phyloP scores from a whole-genome alignment of 2,329 filamentous ascomycete species.

The Pseudonectria buxi region DNA sequence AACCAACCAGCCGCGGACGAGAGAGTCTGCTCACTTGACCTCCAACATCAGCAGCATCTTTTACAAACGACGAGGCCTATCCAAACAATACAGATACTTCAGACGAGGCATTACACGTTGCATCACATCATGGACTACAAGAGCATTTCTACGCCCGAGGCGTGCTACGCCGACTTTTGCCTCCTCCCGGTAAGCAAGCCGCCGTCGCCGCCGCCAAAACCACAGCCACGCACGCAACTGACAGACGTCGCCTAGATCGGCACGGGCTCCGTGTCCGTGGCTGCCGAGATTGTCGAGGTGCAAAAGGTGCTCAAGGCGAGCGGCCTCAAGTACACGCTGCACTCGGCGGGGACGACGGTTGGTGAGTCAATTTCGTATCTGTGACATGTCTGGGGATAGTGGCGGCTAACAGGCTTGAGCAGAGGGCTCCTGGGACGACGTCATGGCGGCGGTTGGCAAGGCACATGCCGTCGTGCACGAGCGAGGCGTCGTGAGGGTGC shows the following conservation, averaged over 20 bases:
- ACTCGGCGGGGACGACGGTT: slow-evolving; percentile 87
- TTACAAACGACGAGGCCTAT: background rate
- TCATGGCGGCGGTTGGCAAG: slow-evolving; percentile 80
- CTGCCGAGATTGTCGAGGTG: slow-evolving; percentile 79
- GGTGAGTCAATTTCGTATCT: slow-evolving; percentile 47
- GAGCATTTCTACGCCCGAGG: slow-evolving; percentile 56
- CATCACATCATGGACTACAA: slow-evolving; percentile 36
- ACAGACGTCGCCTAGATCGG: slow-evolving; percentile 53
- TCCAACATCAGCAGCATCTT: background rate
- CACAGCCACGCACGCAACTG: slow-evolving; percentile 1
- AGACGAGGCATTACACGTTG: background rate
- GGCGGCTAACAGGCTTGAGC: background rate
- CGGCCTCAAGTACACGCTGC: slow-evolving; percentile 79
- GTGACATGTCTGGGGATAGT: background rate
- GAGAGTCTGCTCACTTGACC: background rate
- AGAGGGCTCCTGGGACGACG: slow-evolving; percentile 90
- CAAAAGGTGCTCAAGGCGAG: slow-evolving; percentile 77
- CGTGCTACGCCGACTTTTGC: slow-evolving; percentile 86
- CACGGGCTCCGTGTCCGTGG: slow-evolving; percentile 68
- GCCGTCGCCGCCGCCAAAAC: too few species aligned
- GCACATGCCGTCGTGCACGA: slow-evolving; percentile 72
- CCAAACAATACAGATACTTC: background rate
- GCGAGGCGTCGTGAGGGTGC: slow-evolving; percentile 72
- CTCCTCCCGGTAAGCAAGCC: slow-evolving; percentile 72
- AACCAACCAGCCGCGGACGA: too few species aligned